Evolutionary conservation across 306 rosid genomes (phyloP), one percentile per base, ranked within the genome.

Genomic region (Prunus davidiana): DNA sequence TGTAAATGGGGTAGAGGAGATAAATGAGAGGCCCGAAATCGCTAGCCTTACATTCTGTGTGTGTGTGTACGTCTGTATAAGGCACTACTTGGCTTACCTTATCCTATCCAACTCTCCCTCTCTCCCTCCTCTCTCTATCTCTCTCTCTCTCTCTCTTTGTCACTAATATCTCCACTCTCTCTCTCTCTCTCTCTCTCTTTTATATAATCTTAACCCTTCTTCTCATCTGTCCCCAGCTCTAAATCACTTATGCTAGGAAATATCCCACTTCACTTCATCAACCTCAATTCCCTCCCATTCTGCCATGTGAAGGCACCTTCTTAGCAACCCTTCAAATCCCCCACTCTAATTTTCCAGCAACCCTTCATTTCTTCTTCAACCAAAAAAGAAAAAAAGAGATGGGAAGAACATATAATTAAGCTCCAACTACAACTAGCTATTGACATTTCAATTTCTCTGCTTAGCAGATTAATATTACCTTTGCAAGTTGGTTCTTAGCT

Each of bases 11-110:
- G 60, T 24, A 18, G 52, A 43, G 66, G 30, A 34, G 64, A 58
- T 67, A 82, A 86, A 87, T 72, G 91, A 87, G 93, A 87, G 97
- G 98, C 92, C 86, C 75, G 27, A 87, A 93, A 88, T 89, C 71
- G 83, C 81, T 72, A 77, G 67, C 93, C 88, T 85, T 74, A 60
- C 76, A 69, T 74, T 79, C 81, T 67, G 30, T 46, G 57, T 58
- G 24, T 61, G 1, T 34, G 49, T 67, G 80, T 34, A 34, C 75
- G 58, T 73, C 47, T 71, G 79, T 71, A 32, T 19, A 79, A 84
- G 78, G 52, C 67, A 32, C 54, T 34, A 20, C 84, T 79, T 56
- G 74, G 82, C 92, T 89, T 83, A 89, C 90, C 98, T 91, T 91
- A 93, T 89, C 97, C 91, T 93, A 93, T 89, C 84, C 87, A 68